Base-by-base conservation (phyloP, 352 stramenopile species). In the Pilasporangium apinafurcum region DNA sequence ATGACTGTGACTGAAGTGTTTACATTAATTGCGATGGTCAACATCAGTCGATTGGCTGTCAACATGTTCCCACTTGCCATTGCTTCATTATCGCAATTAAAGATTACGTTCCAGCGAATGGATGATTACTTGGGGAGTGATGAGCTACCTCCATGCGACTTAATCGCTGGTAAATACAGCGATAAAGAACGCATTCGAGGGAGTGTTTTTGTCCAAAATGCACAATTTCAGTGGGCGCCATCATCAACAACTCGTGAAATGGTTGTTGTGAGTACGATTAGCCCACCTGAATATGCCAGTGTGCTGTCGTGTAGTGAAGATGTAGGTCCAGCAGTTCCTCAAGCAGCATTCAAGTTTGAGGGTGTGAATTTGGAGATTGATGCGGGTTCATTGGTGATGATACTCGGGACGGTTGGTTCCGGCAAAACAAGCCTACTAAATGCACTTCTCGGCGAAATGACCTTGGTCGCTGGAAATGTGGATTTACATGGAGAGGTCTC, bases 391-490 rank as follows among this genome's bases (percentile, higher is more conserved):
- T 56, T 85, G 3, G 59, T 73, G 1, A 75, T 83, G 44, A 65
- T 86, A 31, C 67, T 82, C 2, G 73, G 73, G 7, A 55, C 56
- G 4, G 69, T 83, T 8, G 69, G 68, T 3, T 51, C 51, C 0
- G 73, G 73, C 10, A 86, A 86, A 41, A 74, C 73, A 8, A 83
- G 67, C 29, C 51, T 86, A 8, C 8, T 86, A 8, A 69, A 57
- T 20, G 67, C 62, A 2, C 31, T 86, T 3, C 53, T 86, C 0
- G 73, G 73, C 2, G 67, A 77, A 35, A 83, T 83, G 69, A 32
- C 43, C 5, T 48, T 38, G 10, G 49, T 40, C 3, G 37, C 32
- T 2, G 65, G 69, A 16, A 29, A 43, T 0, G 36, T 71, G 5
- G 26, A 36, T 0, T 48, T 83, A 3, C 29, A 30, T 5, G 73